phyloP scores from a whole-genome alignment of 768 basidiomycete genomes.

The Boletus patriciae region DNA sequence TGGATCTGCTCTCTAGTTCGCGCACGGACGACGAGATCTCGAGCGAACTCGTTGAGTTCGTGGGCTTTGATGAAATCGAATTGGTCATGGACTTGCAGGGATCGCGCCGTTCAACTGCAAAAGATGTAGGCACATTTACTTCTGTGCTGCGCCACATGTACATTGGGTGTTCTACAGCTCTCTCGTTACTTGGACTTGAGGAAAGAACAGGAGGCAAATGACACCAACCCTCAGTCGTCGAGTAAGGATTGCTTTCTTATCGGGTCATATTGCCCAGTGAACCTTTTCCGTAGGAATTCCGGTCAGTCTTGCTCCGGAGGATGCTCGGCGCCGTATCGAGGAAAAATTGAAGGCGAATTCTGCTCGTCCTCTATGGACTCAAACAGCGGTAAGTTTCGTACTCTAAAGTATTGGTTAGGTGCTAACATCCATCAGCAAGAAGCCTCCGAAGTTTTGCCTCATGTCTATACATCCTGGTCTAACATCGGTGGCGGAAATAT shows the following conservation, averaged over 20 bases:
- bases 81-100: constrained; percentile 69
- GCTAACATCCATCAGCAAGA: constrained; percentile 42
- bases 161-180: constrained; percentile 15
- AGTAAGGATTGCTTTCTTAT: constrained; percentile 8
- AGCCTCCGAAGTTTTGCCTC: constrained; percentile 67
- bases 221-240: not conserved
- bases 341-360: constrained; percentile 59
- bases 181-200: constrained; percentile 4
- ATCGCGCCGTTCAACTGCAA: constrained; percentile 48
- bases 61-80: constrained; percentile 85
- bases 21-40: constrained; percentile 71
- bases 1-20: constrained; percentile 46
- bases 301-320: constrained; percentile 41
- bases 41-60: constrained; percentile 69
- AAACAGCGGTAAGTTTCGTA: constrained; percentile 45
- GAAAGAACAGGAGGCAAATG: not conserved
- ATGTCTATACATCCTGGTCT: constrained; percentile 79
- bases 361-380: constrained; percentile 62
- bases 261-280: not conserved
- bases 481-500: constrained; percentile 55
- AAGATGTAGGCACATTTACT: constrained; percentile 43
- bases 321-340: constrained; percentile 63
- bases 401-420: not conserved
- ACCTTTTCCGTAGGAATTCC: not conserved
- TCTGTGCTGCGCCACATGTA: not conserved